Evolutionary conservation across 495 filamentous ascomycete species (phyloP), one percentile per base, ranked within the genome.

Genomic region (Evernia prunastri): DNA sequence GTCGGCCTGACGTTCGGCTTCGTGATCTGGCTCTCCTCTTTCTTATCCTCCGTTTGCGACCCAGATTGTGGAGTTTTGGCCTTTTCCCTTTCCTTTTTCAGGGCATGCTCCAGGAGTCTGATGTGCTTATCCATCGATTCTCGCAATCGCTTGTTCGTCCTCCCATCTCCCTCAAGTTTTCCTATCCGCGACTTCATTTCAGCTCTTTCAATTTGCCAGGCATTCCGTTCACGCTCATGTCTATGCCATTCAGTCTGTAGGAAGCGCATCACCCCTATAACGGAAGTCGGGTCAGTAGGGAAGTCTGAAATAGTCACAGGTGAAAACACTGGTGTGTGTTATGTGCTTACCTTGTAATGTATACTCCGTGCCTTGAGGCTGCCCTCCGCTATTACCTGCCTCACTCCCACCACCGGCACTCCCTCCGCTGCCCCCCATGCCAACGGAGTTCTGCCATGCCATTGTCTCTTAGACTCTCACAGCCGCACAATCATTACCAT

Each of bases 181-280:
- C 92, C 94, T 76, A 98, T 97, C 73, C 93, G 87, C 66, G 89
- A 91, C 77, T 96, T 97, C 94, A 98, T 98, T 80, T 97, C 94
- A 65, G 95, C 94, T 72, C 90, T 86, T 77, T 98, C 94, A 72
- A 98, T 98, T 72, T 97, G 94, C 94, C 94, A 99, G 27, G 90
- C 88, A 75, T 99, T 99, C 69, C 95, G 88, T 70, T 96, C 95
- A 77, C 94, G 89, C 75, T 99, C 94, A 72, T 97, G 93, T 67
- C 90, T 87, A 75, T 99, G 95, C 94, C 94, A 97, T 84, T 99
- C 94, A 42, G 92, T 93, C 79, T 97, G 95, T 40, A 99, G 86
- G 75, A 97, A 97, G 74, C 94, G 92, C 94, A 99, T 99, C 42
- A 99, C 94, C 72, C 94, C 93, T 97, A 68, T 42, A 35, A 40